Percentiles rank a stretch among this genome's conserved stretches.
phyloP scores from a whole-genome alignment of 2,329 filamentous ascomycete species.

The Drechslerella stenobrocha region DNA sequence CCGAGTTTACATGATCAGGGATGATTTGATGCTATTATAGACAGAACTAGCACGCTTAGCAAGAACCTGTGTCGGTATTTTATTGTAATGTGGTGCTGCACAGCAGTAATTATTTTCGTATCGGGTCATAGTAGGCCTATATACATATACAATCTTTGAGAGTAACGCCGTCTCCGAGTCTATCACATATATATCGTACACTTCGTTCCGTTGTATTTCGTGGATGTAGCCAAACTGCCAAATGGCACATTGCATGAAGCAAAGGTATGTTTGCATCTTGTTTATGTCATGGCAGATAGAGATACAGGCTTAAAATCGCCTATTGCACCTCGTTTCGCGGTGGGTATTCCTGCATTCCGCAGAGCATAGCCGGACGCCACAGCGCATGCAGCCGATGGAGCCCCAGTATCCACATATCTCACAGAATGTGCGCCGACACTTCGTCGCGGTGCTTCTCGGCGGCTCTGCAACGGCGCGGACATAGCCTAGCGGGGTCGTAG shows the following conservation, averaged over 20 bases:
- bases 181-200: too few species aligned
- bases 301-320: slow-evolving; percentile 31
- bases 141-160: too few species aligned
- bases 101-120: too few species aligned
- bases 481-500: slow-evolving; percentile 49
- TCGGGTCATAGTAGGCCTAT: too few species aligned
- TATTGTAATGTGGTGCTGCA: too few species aligned
- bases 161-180: too few species aligned
- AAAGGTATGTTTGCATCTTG: neutral
- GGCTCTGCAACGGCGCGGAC: slow-evolving; percentile 47
- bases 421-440: slow-evolving; percentile 49
- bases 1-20: slow-evolving; percentile 58
- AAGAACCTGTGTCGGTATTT: too few species aligned
- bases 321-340: slow-evolving; percentile 51
- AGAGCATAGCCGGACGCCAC: slow-evolving; percentile 52
- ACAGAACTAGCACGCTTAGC: too few species aligned
- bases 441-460: slow-evolving; percentile 35
- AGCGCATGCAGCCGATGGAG: slow-evolving; percentile 51
- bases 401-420: slow-evolving; percentile 54
- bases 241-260: too few species aligned
- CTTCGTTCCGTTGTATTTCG: too few species aligned
- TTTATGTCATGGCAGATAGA: too few species aligned
- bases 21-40: neutral
- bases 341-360: slow-evolving; percentile 51
- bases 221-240: too few species aligned